phyloP scores from a whole-genome alignment of 305 asterid species.

The Ilex paraguariensis region DNA sequence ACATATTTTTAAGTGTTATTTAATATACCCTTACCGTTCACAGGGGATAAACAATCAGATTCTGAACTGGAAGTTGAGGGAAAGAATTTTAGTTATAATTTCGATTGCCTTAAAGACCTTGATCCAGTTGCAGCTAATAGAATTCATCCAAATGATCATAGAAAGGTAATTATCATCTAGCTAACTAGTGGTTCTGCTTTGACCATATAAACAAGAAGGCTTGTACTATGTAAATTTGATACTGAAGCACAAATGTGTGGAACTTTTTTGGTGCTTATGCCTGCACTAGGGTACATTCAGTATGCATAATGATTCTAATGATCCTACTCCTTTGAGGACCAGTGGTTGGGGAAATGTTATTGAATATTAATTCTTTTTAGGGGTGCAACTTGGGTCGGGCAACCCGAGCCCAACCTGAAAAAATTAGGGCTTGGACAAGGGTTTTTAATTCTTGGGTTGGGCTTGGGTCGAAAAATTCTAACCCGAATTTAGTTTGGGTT shows the following conservation, averaged over 20 bases:
- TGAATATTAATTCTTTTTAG: too few species aligned
- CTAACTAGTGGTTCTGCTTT: not conserved
- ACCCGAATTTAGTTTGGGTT: too few species aligned
- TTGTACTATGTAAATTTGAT: not conserved
- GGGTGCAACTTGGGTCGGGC: too few species aligned
- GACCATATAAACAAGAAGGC: not conserved
- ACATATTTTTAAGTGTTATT: not conserved
- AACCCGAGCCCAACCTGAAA: too few species aligned
- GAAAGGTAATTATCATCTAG: constrained; percentile 54
- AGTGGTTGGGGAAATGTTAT: too few species aligned
- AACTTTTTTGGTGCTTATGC: not conserved
- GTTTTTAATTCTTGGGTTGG: too few species aligned
- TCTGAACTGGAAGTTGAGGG: constrained; percentile 27
- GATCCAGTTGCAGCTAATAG: constrained; percentile 90
- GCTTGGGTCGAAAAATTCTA: too few species aligned
- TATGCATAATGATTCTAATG: not conserved
- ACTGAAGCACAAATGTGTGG: not conserved
- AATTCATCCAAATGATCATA: constrained; percentile 86
- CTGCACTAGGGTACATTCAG: not conserved
- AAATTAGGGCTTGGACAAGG: too few species aligned
- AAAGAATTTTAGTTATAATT: constrained; percentile 35
- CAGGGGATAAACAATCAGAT: constrained; percentile 45
- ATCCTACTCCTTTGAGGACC: too few species aligned
- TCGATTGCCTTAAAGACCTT: constrained; percentile 53
- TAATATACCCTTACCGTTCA: constrained; percentile 16